Evolutionary conservation across 2,329 filamentous ascomycete species (phyloP), one percentile per base, ranked within the genome.

Genomic region (Fusarium proliferatum): DNA sequence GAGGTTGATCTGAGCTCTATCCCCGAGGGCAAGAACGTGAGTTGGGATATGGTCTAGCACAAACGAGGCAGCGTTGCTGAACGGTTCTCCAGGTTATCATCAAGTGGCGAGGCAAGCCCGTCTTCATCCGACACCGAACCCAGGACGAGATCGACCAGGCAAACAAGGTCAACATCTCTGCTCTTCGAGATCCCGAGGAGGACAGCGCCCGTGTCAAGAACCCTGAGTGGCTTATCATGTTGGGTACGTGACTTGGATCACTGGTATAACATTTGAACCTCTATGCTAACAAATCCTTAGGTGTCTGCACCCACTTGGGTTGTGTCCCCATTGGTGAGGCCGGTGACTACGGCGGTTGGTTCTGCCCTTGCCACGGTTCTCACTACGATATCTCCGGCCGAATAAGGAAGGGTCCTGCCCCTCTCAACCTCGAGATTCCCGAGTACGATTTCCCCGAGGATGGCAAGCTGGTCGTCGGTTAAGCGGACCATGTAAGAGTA

Each of bases 21-120:
- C 80, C 96, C 96, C 73, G 96, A 98, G 89, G 96, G 96, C 90
- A 99, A 98, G 93, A 99, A 99, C 88, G 96, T 95, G 88, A 84
- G 93, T 88, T 57, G 59, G 61, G 34, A 65, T 60, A 69, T 45
- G 28, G 36, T 33, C 46, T 51, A 53, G 38, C 33, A 65, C 10
- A 30, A 62, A 45, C 21, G 33, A 46, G 10, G 45, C 36, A 43
- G n/a, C 53, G 45, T 62, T 34, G 30, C 61, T 72, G 41, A 69
- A 61, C 15, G 51, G 52, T 28, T 59, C 23, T 41, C 43, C 80
- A 95, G 93, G 92, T 99, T 84, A 97, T 99, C 85, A 97, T 99
- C 90, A 99, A 99, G 89, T 99, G 96, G 96, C 94, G 96, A 89
- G 96, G 96, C 85, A 99, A 99, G 93, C 96, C 96, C 85, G 95